These are phyloP conservation scores for Nakazawaea anatomiae DNA, from an alignment of 805 yeast species.

Conservation along the genomic window DNA sequence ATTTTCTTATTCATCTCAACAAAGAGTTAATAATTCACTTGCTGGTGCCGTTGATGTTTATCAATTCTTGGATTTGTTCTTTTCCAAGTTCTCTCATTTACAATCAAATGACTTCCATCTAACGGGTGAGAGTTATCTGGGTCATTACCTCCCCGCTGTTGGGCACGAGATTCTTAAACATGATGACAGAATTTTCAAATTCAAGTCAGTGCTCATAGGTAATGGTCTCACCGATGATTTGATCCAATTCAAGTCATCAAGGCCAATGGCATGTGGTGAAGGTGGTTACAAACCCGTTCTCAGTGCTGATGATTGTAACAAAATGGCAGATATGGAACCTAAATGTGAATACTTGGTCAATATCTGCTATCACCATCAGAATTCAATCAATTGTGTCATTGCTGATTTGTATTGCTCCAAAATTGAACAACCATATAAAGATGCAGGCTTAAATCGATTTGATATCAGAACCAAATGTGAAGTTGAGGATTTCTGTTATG, in stretches of 20 bases:
- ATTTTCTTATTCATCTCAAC: slow-evolving; percentile 53
- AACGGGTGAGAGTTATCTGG: slow-evolving; percentile 92
- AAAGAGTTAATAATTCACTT: slow-evolving; percentile 37
- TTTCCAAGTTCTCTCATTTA: slow-evolving; percentile 62
- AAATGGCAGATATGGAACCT: slow-evolving; percentile 50
- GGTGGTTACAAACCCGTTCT: slow-evolving; percentile 72
- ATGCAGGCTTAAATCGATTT: slow-evolving; percentile 85
- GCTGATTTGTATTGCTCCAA: slow-evolving; percentile 86
- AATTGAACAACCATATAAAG: slow-evolving; percentile 72
- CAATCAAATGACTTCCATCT: slow-evolving; percentile 62
- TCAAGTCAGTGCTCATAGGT: slow-evolving; percentile 78
- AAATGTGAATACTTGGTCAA: slow-evolving; percentile 78
- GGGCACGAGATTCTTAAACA: slow-evolving; percentile 74
- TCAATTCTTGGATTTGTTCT: slow-evolving; percentile 73
- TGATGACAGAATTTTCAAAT: slow-evolving; percentile 47
- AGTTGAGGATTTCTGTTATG: slow-evolving; percentile 63
- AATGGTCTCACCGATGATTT: slow-evolving; percentile 87
- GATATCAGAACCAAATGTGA: slow-evolving; percentile 82
- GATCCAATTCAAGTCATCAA: slow-evolving; percentile 68
- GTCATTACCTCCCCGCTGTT: slow-evolving; percentile 88
- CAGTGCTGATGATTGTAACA: slow-evolving; percentile 47
- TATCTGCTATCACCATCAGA: slow-evolving; percentile 68
- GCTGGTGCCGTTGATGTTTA: slow-evolving; percentile 81
- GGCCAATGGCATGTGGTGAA: slow-evolving; percentile 93
- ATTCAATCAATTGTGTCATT: slow-evolving; percentile 83